Base-by-base conservation (phyloP, 768 basidiomycete genomes). In the Arthromyces matolae region DNA sequence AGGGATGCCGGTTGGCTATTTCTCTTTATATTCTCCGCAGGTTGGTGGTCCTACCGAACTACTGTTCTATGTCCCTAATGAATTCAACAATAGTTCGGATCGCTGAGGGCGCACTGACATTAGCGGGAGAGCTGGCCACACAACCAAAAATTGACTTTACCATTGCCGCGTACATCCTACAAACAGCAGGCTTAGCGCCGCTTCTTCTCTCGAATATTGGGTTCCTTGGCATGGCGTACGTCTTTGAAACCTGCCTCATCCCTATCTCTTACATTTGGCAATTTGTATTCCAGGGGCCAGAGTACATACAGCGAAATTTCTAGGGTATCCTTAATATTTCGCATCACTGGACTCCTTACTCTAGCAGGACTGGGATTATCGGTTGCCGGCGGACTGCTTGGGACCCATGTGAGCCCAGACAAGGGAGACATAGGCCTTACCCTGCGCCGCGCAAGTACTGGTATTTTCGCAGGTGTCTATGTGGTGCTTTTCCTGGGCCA, bases 1-100 rank as follows among this genome's bases (percentile, higher is more conserved):
- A 70, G 74, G 34, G 76, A 82, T 61, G 79, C 74, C 24, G 85
- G 82, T 49, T 88, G 83, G 83, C 62, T 86, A n/a, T 77, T 79
- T 52, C 70, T 86, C n/a, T 69, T 78, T 36, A 64, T 83, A 10
- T 84, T 87, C 51, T 73, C 82, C 9, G 51, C 76, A 35, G 63
- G 84, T 83, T 51, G 60, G 80, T 69, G 25, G 34, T 23, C 37
- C 31, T 4, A n/a, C 29, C 50, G 38, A 27, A 16, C 13, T 14
- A 13, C 18, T 22, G 19, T 16, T 53, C 20, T 27, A 14, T 35
- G 19, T 25, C 4, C 18, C 45, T 32, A 35, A 36, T 18, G 32
- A 24, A n/a, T 50, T 45, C 47, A 35, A 13, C n/a, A n/a, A 25
- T 43, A 86, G 86, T 74, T 36, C 77, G 84, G 33, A 69, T 84